Base-by-base conservation (phyloP, 768 basidiomycete species). In the Porphyrellus cyaneotinctus region DNA sequence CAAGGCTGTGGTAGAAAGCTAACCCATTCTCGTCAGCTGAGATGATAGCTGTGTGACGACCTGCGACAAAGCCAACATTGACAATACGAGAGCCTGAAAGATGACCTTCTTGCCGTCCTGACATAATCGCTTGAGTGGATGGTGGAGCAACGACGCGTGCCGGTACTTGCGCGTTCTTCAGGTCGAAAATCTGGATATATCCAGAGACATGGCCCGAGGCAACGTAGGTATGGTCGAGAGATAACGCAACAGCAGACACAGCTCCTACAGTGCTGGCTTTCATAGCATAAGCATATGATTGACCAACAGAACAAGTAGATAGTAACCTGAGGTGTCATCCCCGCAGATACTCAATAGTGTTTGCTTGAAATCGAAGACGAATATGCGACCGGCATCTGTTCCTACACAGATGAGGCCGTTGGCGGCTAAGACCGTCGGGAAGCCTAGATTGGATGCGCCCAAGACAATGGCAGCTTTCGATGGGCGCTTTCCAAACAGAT, bases 1-100 rank as follows among this genome's bases (percentile, higher is more conserved):
- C 93, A 5, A 99, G 74, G 49, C 88, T 90, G 70, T 97, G 95
- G 66, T 91, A 97, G 70, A 99, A 99, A 0, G 93, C 91, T 10
- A 97, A 78, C 1, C 97, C 97, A 58, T 79, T 73, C 52, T 95
- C 90, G 65, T 98, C 97, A 3, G 91, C 89, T 5, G 87, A 87
- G 36, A 97, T 83, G 45, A 98, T 79, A 6, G 92, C 94, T 2
- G 97, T 98, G 61, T 97, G 95, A 36, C 95, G 79, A 18, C 85
- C 87, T 13, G 91, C 93, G 9, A 98, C 81, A 64, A 99, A 99
- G 26, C 82, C 85, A 38, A 99, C 72, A 63, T 77, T 87, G 52
- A 88, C 74, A 43, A 99, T 94, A 15, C 81, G 79, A 2, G 90
- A 87, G 12, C 88, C 88, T 22, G 74, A 68, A 17, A 97, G 71